Base-by-base conservation (phyloP, 2,329 filamentous ascomycete genomes). In the Aspergillus oerlinghausenensis region DNA sequence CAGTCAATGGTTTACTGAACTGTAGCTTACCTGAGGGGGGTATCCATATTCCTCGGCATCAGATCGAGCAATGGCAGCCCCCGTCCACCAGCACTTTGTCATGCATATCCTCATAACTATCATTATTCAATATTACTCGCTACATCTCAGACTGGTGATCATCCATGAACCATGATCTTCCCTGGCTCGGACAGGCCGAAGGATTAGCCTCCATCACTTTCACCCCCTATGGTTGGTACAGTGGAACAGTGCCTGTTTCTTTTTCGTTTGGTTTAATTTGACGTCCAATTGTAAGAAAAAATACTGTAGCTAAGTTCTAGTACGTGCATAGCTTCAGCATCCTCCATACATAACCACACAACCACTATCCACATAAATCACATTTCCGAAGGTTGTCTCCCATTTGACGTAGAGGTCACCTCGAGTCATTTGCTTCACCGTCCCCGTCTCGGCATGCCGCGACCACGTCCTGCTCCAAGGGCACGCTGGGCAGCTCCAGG, bases 401-500 rank as follows among this genome's bases (percentile, higher is more conserved):
- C 54, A 29, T 28, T 49, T 49, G 19, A 42, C 32, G 50, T 55
- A 47, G 51, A 50, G 59, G n/a, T 49, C 55, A 56, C 55, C 52
- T 35, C 57, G 56, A 50, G 50, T 54, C 58, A 60, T 60, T 59
- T 63, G 59, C 55, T 66, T 51, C 70, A 62, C 56, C 67, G 65
- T 60, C 63, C 62, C 48, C 70, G 63, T 54, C 68, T 66, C 26
- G 94, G 93, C 92, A 97, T 94, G 38, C 91, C 91, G 55, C 91
- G 86, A 61, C 92, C 92, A 65, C 91, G 86, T 61, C 92, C 92
- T 58, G 89, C 90, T 61, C 92, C 84, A 64, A 97, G 77, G 45
- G 92, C 93, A 69, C 93, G 83, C 80, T 97, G 93, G 10, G 93
- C 92, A 23, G 93, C 92, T 64, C 89, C 89, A 1, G 88, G 87